Evolutionary conservation across 1,284 basidiomycete species (phyloP), one percentile per base, ranked within the genome.

Genomic region (Melampsora larici-populina): DNA sequence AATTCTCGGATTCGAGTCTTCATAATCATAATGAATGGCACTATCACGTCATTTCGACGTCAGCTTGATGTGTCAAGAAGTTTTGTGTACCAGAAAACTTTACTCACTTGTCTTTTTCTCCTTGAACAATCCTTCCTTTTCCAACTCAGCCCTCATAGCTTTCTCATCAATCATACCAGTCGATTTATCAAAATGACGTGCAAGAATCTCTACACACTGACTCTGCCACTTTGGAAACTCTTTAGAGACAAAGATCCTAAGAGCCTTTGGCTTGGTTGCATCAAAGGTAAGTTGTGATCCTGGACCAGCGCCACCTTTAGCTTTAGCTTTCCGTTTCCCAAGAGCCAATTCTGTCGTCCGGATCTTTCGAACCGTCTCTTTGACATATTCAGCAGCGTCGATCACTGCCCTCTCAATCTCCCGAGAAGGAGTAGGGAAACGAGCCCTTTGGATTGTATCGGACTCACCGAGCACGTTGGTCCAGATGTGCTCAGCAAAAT

Each of bases 171-270:
- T 90, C 81, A 87, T 88, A 79, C 89, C 88, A 31, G 86, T 86
- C 70, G 86, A 85, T 70, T 86, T 86, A 79, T 88, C 86, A 82
- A 91, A 94, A 29, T 90, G 87, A 21, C 89, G 88, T 85, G 89
- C 88, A 75, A 97, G 87, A 64, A 90, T 86, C 81, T 89, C 88
- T 68, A 97, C 91, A 82, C 92, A 92, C 60, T 85, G 84, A 82
- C 94, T 89, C 84, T 99, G 96, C 95, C 96, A 99, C 80, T 89
- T 90, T 0, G 96, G 96, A 89, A 95, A 98, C 78, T 87, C 85
- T 64, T 89, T 92, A 70, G 97, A 93, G 68, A 98, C 92, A 85
- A 92, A 98, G 64, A 99, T 88, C 75, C 91, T 87, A 31, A 94
- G 91, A 72, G 89, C 89, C 86, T 94, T 96, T 4, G 93, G 90